A percentile compares a stretch with the other conserved stretches of the same genome.
Conservation (phyloP, 805 yeast genomes). For the Saturnispora bothae region DNA sequence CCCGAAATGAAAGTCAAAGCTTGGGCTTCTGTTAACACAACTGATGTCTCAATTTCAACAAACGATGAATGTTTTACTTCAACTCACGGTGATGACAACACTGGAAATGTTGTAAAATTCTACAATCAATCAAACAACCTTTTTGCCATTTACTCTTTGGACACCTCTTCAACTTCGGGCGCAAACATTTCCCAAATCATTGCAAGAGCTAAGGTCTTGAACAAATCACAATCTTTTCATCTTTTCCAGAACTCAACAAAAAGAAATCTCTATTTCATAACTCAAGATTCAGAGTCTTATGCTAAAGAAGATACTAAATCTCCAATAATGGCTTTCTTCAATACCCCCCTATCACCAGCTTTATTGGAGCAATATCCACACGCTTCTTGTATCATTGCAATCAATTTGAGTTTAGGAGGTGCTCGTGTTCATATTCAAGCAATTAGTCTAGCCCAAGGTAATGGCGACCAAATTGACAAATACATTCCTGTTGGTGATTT, state of each 20-base stretch:
- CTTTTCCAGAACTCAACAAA: constrained; percentile 43
- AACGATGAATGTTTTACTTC: no score
- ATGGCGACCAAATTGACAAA: constrained; percentile 13
- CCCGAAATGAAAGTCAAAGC: constrained; percentile 61
- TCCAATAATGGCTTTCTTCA: constrained; percentile 57
- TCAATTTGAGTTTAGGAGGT: constrained; percentile 13
- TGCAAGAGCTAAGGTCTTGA: constrained; percentile 60
- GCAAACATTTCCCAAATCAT: constrained; percentile 43
- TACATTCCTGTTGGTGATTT: constrained; percentile 26
- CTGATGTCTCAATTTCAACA: constrained; percentile 41
- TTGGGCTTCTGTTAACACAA: constrained; percentile 55
- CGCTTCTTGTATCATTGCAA: constrained; percentile 18
- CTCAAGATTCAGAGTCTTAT: constrained; percentile 51
- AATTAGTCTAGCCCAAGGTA: constrained; percentile 16
- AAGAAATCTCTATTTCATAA: constrained; percentile 44
- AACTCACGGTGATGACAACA: no score
- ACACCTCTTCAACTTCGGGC: constrained; percentile 18
- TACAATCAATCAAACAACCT: constrained; percentile 14
- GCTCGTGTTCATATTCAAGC: neutral
- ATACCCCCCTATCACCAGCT: constrained; percentile 34
- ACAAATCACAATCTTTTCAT: constrained; percentile 80
- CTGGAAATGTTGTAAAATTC: constrained; percentile 20
- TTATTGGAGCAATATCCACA: constrained; percentile 24
- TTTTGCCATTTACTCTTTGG: constrained; percentile 18
- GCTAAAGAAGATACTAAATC: constrained; percentile 46